Base-by-base conservation (phyloP, 2,329 filamentous ascomycete species). In the Pseudonectria buxi region DNA sequence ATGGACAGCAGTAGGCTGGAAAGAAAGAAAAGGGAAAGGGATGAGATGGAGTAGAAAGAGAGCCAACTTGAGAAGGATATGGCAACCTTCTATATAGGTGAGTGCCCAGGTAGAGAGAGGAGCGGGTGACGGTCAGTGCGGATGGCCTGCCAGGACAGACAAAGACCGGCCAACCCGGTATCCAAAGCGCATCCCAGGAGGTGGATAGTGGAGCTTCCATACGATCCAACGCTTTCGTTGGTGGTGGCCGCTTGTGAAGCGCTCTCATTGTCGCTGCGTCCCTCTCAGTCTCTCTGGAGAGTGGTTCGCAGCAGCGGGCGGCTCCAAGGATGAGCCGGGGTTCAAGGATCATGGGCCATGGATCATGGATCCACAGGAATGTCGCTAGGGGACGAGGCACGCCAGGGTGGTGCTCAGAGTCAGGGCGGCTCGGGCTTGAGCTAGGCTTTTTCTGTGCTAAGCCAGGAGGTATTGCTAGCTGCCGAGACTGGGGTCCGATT, bases 31-130 rank as follows among this genome's bases (percentile, higher is more conserved):
- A 50, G 43, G 47, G 45, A 47, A 49, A 43, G 39, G 43, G 46
- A 47, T 39, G 38, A 47, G 50, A 48, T 50, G 41, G 45, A 42
- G 22, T 38, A 43, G 43, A 44, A 42, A 37, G 40, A 43, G 33
- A 32, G 14, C 14, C 11, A 25, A 40, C 44, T 42, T 34, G 39
- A 39, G 43, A 39, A 44, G 51, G 51, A 45, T 36, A 44, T 40
- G 30, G 24, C 41, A 45, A 38, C 43, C 38, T 46, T 37, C 52
- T 56, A 56, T 56, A 56, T 56, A 56, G 49, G 24, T 41, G 39
- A 44, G 32, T 31, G 38, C 30, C 24, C 30, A 31, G 32, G 41
- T 37, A 28, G 12, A 33, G 25, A 34, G 25, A 39, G 35, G 18
- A 41, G 35, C 15, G 32, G 26, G 32, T 26, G 10, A 11, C 28